Conservation (phyloP, 805 yeast species). For the Yarrowia sp. region DNA sequence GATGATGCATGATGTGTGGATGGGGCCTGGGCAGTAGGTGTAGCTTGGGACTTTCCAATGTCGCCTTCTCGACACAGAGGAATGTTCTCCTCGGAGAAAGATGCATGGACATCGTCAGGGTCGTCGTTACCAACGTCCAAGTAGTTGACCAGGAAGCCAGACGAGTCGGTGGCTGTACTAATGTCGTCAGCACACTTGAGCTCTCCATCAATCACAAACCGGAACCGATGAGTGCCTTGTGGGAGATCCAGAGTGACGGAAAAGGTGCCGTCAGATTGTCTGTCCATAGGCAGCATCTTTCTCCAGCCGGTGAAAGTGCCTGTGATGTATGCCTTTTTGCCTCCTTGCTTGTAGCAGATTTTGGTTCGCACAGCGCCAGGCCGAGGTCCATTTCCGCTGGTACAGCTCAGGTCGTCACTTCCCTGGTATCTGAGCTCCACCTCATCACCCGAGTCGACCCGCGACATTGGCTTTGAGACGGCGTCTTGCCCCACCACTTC, state of each 20-base stretch:
- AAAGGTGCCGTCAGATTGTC: constrained; percentile 36
- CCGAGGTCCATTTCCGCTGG: neutral
- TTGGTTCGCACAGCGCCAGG: constrained; percentile 26
- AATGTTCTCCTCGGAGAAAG: constrained; percentile 1
- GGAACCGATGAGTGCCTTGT: constrained; percentile 86
- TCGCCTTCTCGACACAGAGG: constrained; percentile 8
- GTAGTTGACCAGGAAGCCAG: constrained; percentile 93
- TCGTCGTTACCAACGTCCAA: constrained; percentile 37
- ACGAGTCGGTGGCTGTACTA: constrained; percentile 96
- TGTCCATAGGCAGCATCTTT: constrained; percentile 82
- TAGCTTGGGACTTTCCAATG: neutral
- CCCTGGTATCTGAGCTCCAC: constrained; percentile 30
- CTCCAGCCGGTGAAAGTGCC: constrained; percentile 98
- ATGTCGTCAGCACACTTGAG: constrained; percentile 79
- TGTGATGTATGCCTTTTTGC: constrained; percentile 84
- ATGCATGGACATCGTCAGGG: neutral
- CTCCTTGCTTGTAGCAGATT: constrained; percentile 82
- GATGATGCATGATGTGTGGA: neutral
- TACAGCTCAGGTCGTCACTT: neutral
- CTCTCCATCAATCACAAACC: constrained; percentile 93
- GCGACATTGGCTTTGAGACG: constrained; percentile 26
- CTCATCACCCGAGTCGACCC: constrained; percentile 36
- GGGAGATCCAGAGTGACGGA: constrained; percentile 44
- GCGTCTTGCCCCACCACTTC: constrained; percentile 8
- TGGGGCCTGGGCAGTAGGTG: neutral